Evolutionary conservation across 73 alveolate species (phyloP).

Genomic region (Stentor roeselii): DNA sequence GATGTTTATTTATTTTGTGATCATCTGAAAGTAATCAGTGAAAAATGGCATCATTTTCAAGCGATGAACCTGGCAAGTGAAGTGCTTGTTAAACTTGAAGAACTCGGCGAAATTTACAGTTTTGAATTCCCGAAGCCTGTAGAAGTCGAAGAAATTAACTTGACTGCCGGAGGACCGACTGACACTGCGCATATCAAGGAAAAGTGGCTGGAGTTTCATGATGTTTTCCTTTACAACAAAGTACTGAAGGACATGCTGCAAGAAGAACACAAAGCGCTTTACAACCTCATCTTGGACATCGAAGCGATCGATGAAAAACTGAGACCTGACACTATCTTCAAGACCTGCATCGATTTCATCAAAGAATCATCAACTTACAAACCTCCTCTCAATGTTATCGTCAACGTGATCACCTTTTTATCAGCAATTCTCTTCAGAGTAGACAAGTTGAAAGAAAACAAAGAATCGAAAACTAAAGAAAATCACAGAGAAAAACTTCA

Average conservation of each 20-base stretch:
- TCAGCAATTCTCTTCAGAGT: not conserved
- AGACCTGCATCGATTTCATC: constrained; percentile 18
- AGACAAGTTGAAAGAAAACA: not conserved
- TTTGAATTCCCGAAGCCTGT: not conserved
- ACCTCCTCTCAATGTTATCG: not conserved
- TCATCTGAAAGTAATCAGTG: not conserved
- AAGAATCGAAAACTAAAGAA: not conserved
- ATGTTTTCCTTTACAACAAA: not conserved
- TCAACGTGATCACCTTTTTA: not conserved
- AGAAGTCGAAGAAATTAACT: not conserved
- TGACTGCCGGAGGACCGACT: not conserved
- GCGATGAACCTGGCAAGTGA: not conserved
- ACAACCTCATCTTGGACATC: not conserved
- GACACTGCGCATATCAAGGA: not conserved
- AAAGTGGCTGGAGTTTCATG: not conserved
- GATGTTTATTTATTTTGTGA: not conserved
- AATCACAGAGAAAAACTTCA: not conserved
- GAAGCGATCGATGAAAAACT: not conserved
- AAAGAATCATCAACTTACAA: not conserved
- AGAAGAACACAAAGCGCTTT: constrained; percentile 4
- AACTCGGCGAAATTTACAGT: not conserved
- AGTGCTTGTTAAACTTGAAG: not conserved
- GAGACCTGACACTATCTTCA: not conserved
- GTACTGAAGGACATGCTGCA: not conserved
- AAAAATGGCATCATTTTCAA: not conserved